These are phyloP conservation scores for Adenanthera pavonina DNA, from an alignment of 306 rosid genomes.

Conservation along the genomic window DNA sequence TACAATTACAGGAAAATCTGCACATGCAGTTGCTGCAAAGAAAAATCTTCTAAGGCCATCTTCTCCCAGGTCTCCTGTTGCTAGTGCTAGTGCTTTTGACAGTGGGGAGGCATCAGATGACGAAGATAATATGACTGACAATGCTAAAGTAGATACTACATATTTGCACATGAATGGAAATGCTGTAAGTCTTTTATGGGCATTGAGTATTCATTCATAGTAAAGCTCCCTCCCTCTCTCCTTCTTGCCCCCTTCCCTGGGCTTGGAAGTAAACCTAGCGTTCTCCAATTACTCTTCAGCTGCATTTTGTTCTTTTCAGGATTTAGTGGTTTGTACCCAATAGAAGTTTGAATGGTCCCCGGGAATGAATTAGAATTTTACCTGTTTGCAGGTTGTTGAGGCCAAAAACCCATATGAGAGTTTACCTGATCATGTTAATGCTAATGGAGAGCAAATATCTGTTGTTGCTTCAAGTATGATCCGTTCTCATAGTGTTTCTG, in stretches of 20 bases:
- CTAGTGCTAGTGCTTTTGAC: conserved; percentile 91
- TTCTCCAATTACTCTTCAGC: not conserved
- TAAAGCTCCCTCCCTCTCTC: not conserved
- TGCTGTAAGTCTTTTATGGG: conserved; percentile 61
- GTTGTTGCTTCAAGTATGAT: conserved; percentile 82
- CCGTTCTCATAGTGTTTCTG: conserved; percentile 92
- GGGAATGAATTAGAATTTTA: conserved; percentile 32
- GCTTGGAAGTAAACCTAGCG: conserved; percentile 16
- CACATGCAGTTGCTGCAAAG: conserved; percentile 56
- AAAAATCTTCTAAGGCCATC: conserved; percentile 64
- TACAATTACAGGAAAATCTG: conserved; percentile 68
- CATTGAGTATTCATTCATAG: conserved; percentile 25
- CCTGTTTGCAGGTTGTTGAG: conserved; percentile 64
- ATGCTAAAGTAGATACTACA: conserved; percentile 51
- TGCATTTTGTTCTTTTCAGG: not conserved
- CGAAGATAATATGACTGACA: conserved; percentile 65
- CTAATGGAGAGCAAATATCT: conserved; percentile 73
- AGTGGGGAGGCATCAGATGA: conserved; percentile 94
- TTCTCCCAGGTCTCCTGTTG: conserved; percentile 95
- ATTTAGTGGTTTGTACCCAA: conserved; percentile 14
- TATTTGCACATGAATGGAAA: conserved; percentile 76
- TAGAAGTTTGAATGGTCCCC: conserved; percentile 20
- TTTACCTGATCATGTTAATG: conserved; percentile 67
- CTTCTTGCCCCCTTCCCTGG: not conserved
- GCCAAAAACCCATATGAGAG: conserved; percentile 59